These are phyloP conservation scores for Paxillus rubicundulus DNA, from an alignment of 768 basidiomycete species.

Conservation along the genomic window DNA sequence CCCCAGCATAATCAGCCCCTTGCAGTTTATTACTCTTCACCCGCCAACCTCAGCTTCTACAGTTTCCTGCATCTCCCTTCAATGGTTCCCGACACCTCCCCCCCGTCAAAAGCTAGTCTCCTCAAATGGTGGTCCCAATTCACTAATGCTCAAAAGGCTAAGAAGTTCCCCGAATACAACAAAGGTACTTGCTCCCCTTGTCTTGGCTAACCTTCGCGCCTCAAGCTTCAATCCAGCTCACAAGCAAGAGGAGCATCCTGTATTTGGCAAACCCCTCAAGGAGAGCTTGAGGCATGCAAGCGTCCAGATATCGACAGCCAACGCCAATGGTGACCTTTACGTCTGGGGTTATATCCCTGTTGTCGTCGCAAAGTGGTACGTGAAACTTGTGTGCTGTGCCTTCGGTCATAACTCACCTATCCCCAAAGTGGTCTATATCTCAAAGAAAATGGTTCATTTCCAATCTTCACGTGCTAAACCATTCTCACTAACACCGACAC, in stretches of 20 bases:
- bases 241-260: constrained; percentile 44
- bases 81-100: constrained; percentile 32
- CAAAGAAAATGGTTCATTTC: constrained; percentile 79
- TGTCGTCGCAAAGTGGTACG: constrained; percentile 95
- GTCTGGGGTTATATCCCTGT: constrained; percentile 96
- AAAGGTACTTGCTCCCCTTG: constrained; percentile 36
- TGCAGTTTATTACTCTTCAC: background rate
- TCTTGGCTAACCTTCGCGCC: background rate
- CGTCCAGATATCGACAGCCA: constrained; percentile 91
- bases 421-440: constrained; percentile 77
- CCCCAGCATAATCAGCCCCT: background rate
- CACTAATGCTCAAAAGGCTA: constrained; percentile 58
- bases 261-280: constrained; percentile 83
- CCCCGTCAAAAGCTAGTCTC: constrained; percentile 55
- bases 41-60: background rate
- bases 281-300: constrained; percentile 84
- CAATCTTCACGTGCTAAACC: background rate
- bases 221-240: constrained; percentile 15
- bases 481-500: background rate
- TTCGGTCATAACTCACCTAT: constrained; percentile 3
- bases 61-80: background rate
- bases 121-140: constrained; percentile 86
- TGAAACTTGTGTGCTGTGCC: constrained; percentile 10
- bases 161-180: constrained; percentile 49
- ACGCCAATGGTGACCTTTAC: constrained; percentile 76